Conservation (phyloP, 2,329 filamentous ascomycete species). For the Fusarium pseudocircinatum region DNA sequence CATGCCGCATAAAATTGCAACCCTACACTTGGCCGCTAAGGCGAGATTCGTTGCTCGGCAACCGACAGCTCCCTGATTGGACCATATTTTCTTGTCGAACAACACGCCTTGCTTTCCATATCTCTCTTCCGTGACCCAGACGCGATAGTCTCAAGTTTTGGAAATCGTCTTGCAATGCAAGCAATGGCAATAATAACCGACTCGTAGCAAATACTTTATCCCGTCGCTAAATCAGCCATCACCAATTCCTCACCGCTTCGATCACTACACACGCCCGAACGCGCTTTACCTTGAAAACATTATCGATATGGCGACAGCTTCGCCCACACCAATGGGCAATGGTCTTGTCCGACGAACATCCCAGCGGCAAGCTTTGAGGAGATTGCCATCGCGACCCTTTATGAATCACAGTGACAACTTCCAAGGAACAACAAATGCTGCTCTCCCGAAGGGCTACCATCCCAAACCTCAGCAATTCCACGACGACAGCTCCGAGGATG, state of each 20-base stretch:
- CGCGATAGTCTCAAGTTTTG: constrained; percentile 51
- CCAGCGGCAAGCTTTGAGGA: constrained; percentile 64
- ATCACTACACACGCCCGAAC: constrained; percentile 23
- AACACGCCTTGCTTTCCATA: constrained; percentile 40
- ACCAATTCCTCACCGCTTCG: constrained; percentile 31
- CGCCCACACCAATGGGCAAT: constrained; percentile 65
- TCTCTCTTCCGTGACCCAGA: constrained; percentile 38
- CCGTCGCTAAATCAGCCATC: constrained; percentile 15
- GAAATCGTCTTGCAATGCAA: constrained; percentile 45
- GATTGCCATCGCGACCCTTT: constrained; percentile 58
- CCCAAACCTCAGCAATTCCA: constrained; percentile 59
- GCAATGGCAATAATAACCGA: constrained; percentile 52
- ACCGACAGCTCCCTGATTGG: constrained; percentile 47
- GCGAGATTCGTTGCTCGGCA: constrained; percentile 46
- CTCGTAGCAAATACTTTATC: constrained; percentile 53
- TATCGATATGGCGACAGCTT: constrained; percentile 60
- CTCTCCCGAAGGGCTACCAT: constrained; percentile 47
- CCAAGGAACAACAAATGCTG: constrained; percentile 44
- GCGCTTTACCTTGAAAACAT: constrained; percentile 34
- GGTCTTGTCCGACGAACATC: constrained; percentile 63
- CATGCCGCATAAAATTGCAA: constrained; percentile 21
- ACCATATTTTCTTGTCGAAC: constrained; percentile 36
- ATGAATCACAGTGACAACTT: constrained; percentile 59
- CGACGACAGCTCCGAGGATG: constrained; percentile 93
- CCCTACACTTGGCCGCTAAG: constrained; percentile 19